Evolutionary conservation across 2,329 filamentous ascomycete genomes (phyloP).

Genomic region (Alternaria atra): DNA sequence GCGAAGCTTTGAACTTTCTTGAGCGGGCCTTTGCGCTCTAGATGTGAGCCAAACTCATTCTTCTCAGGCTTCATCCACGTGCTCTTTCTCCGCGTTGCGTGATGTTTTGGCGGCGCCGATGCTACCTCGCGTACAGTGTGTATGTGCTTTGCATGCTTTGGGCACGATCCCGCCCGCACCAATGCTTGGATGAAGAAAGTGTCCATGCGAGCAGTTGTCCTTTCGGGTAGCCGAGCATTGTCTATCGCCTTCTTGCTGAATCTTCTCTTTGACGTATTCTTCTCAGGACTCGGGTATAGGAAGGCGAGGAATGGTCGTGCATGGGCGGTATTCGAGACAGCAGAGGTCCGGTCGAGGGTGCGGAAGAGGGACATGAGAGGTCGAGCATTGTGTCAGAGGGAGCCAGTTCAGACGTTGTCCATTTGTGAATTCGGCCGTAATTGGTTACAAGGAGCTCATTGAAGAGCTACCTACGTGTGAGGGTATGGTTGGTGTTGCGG

Average conservation of each 20-base stretch:
- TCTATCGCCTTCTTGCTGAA: slow-evolving; percentile 31
- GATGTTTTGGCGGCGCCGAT: slow-evolving; percentile 7
- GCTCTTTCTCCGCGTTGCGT: slow-evolving; percentile 32
- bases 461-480: slow-evolving; percentile 11
- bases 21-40: slow-evolving; percentile 28
- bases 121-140: slow-evolving; percentile 23
- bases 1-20: slow-evolving; percentile 45
- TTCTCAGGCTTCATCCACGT: slow-evolving; percentile 11
- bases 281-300: slow-evolving; percentile 38
- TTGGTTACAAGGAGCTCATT: slow-evolving; percentile 30
- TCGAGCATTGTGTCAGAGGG: slow-evolving; percentile 65
- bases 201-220: slow-evolving; percentile 50
- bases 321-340: slow-evolving; percentile 56
- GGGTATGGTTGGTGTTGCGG: slow-evolving; percentile 10
- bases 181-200: slow-evolving; percentile 64
- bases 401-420: slow-evolving; percentile 24
- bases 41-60: slow-evolving; percentile 16
- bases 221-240: slow-evolving; percentile 12
- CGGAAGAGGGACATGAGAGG: slow-evolving; percentile 71
- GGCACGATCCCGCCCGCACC: slow-evolving; percentile 62
- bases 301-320: slow-evolving; percentile 43
- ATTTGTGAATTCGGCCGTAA: slow-evolving; percentile 15
- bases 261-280: slow-evolving; percentile 18
- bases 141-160: slow-evolving; percentile 55
- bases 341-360: slow-evolving; percentile 62